Base-by-base conservation (phyloP, 2,329 filamentous ascomycete species). In the Botrytis byssoidea region DNA sequence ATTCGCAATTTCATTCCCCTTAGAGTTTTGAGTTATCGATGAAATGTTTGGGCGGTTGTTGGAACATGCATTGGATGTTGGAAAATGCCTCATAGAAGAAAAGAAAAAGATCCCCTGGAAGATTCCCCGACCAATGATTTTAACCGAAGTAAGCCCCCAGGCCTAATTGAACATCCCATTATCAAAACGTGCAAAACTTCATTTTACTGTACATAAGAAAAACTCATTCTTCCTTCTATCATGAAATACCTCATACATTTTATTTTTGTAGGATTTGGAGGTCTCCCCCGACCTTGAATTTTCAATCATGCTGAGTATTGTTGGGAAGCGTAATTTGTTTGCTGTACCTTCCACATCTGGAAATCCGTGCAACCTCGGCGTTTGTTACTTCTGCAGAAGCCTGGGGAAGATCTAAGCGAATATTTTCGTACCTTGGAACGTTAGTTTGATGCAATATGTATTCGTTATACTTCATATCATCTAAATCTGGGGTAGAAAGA, bases 1-100 rank as follows among this genome's bases (percentile, higher is more conserved):
- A 40, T 55, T 55, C 16, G 42, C 42, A 48, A 48, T 25, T 48
- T 48, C 10, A 16, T 55, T 55, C 16, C 25, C 40, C 61, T 32
- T 25, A 12, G 9, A 48, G 20, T 48, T 35, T 32, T 25, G 29
- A 48, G n/a, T 51, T 32, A 48, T 51, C 16, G 10, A 48, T 35
- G 63, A 48, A 48, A 22, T 37, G 12, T 37, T 51, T 66, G 8
- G 51, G 29, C 44, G 29, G 29, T 25, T 66, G 44, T 48, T 48
- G 10, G 22, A 48, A 66, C 16, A 48, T 25, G 25, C 64, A 66
- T 66, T 35, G 29, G 44, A 18, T 32, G 20, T 35, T 48, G 20
- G 20, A 66, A 66, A 66, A 66, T 66, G 64, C 64, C 44, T 66
- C 44, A 66, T 66, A 48, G 63, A 35, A 66, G 42, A 35, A 29